Conservation (phyloP, 371 early-diverging fungal genomes). For the Smittium culicis region DNA sequence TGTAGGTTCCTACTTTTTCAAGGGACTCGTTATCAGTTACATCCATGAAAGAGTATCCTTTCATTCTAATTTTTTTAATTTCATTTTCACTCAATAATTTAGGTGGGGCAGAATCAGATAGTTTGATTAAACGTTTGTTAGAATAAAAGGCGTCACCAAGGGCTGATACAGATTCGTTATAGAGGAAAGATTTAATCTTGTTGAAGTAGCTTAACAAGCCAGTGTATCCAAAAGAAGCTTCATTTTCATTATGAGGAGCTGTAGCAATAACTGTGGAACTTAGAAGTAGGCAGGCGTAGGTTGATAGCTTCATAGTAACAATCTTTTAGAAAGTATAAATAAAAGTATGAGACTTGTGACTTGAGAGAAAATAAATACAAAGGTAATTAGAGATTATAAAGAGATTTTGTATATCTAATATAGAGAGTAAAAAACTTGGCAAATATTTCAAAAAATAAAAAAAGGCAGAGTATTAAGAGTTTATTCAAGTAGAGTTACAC, state of each 20-base stretch:
- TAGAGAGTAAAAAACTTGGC: too few relatives aligned
- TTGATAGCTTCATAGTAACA: background rate
- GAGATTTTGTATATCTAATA: too few relatives aligned
- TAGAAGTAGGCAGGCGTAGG: background rate
- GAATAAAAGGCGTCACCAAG: constrained; percentile 13
- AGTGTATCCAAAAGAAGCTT: background rate
- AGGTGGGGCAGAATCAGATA: constrained; percentile 17
- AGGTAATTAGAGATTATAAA: too few relatives aligned
- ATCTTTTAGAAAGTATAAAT: too few relatives aligned
- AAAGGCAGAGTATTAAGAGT: too few relatives aligned
- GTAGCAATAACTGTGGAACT: background rate
- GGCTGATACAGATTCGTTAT: background rate
- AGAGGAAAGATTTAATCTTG: background rate
- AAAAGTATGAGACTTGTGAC: too few relatives aligned
- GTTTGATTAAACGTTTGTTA: constrained; percentile 24
- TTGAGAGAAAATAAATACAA: too few relatives aligned
- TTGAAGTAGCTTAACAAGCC: background rate
- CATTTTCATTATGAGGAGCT: background rate
- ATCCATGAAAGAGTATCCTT: constrained; percentile 66
- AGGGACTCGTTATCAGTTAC: constrained; percentile 47
- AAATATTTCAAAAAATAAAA: too few relatives aligned
- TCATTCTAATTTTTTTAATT: constrained; percentile 47
- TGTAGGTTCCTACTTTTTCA: background rate
- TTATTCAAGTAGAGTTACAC: too few relatives aligned
- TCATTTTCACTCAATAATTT: constrained; percentile 49